Evolutionary conservation across 805 yeast species (phyloP).

Genomic region (Citeromyces matritensis): DNA sequence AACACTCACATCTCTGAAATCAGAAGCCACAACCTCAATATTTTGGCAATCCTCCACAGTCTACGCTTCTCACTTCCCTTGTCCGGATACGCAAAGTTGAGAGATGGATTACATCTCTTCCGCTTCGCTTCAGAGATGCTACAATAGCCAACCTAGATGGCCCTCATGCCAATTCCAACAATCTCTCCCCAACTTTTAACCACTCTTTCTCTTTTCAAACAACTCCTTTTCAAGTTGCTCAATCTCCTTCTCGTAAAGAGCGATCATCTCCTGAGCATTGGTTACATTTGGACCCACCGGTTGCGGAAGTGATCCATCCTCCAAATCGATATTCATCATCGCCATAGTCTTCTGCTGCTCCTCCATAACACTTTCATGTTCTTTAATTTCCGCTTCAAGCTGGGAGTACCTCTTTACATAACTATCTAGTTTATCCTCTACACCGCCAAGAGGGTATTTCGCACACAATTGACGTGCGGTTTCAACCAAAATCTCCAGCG

Average conservation of each 20-base stretch:
- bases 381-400: constrained; percentile 21
- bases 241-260: constrained; percentile 29
- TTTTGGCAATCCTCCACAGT: no score
- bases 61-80: no score
- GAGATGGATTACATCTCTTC: no score
- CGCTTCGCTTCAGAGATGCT: no score
- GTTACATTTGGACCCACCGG: constrained; percentile 2
- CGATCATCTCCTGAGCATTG: constrained; percentile 23
- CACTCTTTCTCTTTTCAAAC: constrained; percentile 5
- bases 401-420: constrained; percentile 15
- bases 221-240: constrained; percentile 22
- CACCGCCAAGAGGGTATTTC: constrained; percentile 21
- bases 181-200: no score
- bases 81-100: no score
- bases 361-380: constrained; percentile 25
- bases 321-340: constrained; percentile 15
- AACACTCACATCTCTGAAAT: no score
- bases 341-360: constrained; percentile 25
- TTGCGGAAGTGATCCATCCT: constrained; percentile 6
- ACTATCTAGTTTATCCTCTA: constrained; percentile 13
- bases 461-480: constrained; percentile 19
- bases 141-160: no score
- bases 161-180: no score
- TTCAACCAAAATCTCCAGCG: constrained; percentile 27
- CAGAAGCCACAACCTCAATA: no score